These are phyloP conservation scores for Chenopodium berlandieri DNA, from an alignment of 148 eudicot species.

Conservation along the genomic window DNA sequence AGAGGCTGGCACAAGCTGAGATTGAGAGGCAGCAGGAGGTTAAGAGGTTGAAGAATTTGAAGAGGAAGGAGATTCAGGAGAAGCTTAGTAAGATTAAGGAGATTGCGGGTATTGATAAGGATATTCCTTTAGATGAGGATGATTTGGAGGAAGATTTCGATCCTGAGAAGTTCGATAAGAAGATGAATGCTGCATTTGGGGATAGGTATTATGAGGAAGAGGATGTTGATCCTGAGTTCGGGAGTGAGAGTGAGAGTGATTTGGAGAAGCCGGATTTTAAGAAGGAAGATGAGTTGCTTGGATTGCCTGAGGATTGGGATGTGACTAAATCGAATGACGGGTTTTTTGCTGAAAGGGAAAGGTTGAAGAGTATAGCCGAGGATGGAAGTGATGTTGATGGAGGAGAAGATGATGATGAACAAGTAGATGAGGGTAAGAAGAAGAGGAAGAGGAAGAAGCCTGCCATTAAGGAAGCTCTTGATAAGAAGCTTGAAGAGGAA, in stretches of 20 bases:
- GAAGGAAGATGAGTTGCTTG: conserved; percentile 86
- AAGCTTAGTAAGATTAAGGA: conserved; percentile 63
- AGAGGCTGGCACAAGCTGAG: conserved; percentile 72
- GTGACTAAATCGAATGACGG: conserved; percentile 52
- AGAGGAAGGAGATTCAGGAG: conserved; percentile 82
- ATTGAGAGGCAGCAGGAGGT: conserved; percentile 77
- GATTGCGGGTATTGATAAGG: conserved; percentile 58
- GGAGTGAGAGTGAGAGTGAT: conserved; percentile 51
- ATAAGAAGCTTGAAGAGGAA: conserved; percentile 74
- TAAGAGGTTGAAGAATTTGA: conserved; percentile 88
- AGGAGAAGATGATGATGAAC: conserved; percentile 25
- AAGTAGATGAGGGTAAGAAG: conserved; percentile 39
- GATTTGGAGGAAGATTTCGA: conserved; percentile 93
- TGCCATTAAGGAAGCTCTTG: conserved; percentile 48
- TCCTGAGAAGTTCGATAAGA: conserved; percentile 70
- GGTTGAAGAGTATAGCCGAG: conserved; percentile 30
- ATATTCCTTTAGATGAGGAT: conserved; percentile 49
- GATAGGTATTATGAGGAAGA: conserved; percentile 67
- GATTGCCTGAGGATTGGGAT: conserved; percentile 81
- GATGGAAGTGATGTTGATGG: conserved; percentile 21
- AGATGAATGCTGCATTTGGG: conserved; percentile 70
- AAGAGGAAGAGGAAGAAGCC: conserved; percentile 60
- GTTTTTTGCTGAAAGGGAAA: conserved; percentile 52
- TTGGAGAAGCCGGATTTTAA: conserved; percentile 81
- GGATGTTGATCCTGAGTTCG: conserved; percentile 76